These are phyloP conservation scores for Epichloe amarillans DNA, from an alignment of 2,329 filamentous ascomycete genomes.

Conservation along the genomic window DNA sequence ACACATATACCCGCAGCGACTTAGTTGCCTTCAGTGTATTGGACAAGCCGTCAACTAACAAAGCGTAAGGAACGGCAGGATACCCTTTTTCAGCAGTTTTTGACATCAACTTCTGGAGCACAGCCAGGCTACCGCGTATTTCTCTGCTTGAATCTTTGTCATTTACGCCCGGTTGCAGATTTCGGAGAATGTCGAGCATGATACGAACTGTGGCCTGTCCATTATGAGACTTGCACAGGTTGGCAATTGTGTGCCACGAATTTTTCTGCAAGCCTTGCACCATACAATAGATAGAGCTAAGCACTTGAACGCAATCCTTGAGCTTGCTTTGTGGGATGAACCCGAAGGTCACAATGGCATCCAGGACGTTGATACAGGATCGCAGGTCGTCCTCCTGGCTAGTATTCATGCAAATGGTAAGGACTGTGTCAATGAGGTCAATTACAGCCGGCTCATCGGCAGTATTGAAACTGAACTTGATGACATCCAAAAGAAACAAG, in stretches of 20 bases:
- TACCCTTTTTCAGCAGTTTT: conserved; percentile 47
- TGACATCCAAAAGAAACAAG: conserved; percentile 49
- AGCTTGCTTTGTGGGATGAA: conserved; percentile 52
- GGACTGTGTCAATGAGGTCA: conserved; percentile 46
- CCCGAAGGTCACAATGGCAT: conserved; percentile 59
- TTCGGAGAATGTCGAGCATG: conserved; percentile 47
- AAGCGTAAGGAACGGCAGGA: conserved; percentile 42
- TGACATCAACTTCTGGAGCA: conserved; percentile 48
- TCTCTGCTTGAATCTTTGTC: conserved; percentile 41
- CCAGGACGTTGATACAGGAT: conserved; percentile 53
- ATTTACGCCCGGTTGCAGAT: conserved; percentile 30
- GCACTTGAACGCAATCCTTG: conserved; percentile 52
- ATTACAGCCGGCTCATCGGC: conserved; percentile 49
- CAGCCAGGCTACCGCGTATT: conserved; percentile 48
- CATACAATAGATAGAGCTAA: conserved; percentile 59
- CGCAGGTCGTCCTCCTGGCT: conserved; percentile 50
- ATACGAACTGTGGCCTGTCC: conserved; percentile 55
- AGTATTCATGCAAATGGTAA: conserved; percentile 56
- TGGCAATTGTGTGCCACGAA: conserved; percentile 57
- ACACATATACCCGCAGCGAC: conserved; percentile 31
- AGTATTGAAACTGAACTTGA: conserved; percentile 64
- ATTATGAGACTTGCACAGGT: conserved; percentile 61
- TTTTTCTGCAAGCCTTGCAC: conserved; percentile 46
- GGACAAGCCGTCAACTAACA: conserved; percentile 43
- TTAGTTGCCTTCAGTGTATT: conserved; percentile 33